Evolutionary conservation across 768 basidiomycete species (phyloP).

Genomic region (Tylopilus sp.): DNA sequence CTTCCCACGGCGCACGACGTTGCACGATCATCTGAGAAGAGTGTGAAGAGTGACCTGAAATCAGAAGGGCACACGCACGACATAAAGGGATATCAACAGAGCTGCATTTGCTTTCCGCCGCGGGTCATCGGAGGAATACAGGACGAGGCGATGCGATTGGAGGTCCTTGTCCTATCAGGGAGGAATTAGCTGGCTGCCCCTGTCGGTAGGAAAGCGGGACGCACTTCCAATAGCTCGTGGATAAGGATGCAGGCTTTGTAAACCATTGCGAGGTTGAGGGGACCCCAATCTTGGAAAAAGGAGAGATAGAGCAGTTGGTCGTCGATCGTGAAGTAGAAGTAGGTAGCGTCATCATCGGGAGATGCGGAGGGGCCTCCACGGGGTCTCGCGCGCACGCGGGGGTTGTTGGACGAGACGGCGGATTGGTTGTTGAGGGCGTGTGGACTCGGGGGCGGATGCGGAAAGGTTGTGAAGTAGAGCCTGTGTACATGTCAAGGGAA

Average conservation of each 20-base stretch:
- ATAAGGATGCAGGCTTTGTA: constrained; percentile 91
- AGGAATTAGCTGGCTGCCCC: constrained; percentile 20
- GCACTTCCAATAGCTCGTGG: constrained; percentile 81
- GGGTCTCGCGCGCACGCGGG: constrained; percentile 59
- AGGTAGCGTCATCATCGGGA: constrained; percentile 70
- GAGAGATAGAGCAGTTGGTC: constrained; percentile 89
- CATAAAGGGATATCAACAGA: constrained; percentile 88
- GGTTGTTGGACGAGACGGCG: constrained; percentile 49
- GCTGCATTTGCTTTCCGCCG: constrained; percentile 91
- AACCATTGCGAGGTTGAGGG: constrained; percentile 88
- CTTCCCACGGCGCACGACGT: constrained; percentile 87
- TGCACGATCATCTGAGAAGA: constrained; percentile 82
- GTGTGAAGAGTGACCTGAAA: constrained; percentile 17
- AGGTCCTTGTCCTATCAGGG: constrained; percentile 67
- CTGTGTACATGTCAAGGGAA: constrained; percentile 35
- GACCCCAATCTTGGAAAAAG: constrained; percentile 95
- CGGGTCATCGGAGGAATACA: constrained; percentile 87
- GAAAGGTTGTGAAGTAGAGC: constrained; percentile 88
- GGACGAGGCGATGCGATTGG: constrained; percentile 67
- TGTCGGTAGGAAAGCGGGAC: constrained; percentile 20
- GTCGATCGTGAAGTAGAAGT: constrained; percentile 92
- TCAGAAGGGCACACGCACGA: constrained; percentile 50
- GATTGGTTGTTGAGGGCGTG: constrained; percentile 60
- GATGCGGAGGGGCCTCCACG: constrained; percentile 59
- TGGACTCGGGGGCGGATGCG: constrained; percentile 66